Base-by-base conservation (phyloP, 1,284 basidiomycete species). In the Rhodotorula sp. region DNA sequence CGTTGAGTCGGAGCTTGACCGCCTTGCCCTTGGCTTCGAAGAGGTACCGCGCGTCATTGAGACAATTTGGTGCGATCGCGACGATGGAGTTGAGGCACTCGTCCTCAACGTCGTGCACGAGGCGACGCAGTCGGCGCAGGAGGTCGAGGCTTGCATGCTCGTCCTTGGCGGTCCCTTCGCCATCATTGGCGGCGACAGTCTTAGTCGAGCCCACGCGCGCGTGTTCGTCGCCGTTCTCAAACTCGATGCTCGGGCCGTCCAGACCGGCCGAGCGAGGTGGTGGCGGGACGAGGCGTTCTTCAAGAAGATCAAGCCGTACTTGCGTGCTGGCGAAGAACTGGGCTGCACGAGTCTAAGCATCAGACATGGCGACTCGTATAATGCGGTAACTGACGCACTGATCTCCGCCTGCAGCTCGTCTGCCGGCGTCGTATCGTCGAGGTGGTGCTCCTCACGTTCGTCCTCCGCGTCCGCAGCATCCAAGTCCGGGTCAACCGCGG, bases 401-500 rank as follows among this genome's bases (percentile, higher is more conserved):
- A 74, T 71, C 27, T 74, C 68, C 12, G 45, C 17, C 49, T 45
- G 49, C 3, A 74, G 59, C 19, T 23, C 12, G 1, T 68, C 68
- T 1, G 58, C 14, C 14, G 66, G 46, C 21, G 49, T 48, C n/a
- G 57, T n/a, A 13, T 68, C 56, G 25, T 27, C 21, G 44, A 21
- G 45, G 25, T 55, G 3, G 25, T 53, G 42, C 34, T 44, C 25
- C 16, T 27, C 48, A 4, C 49, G n/a, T 21, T 64, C 61, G 21
- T 68, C 42, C 9, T 34, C 34, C 34, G 34, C 34, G 34, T 34
- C 34, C 34, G 34, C 34, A 34, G 63, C 58, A 14, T 65, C 54
- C 34, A 72, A 59, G 16, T 68, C 60, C 7, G 73, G 70, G 49
- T 74, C 73, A 3, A 74, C 70, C 9, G 67, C 62, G 1, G 73